A percentile compares a stretch with the other conserved stretches of the same genome.
Evolutionary conservation across 768 basidiomycete species (phyloP).

Genomic region (Tulasnella sp.): DNA sequence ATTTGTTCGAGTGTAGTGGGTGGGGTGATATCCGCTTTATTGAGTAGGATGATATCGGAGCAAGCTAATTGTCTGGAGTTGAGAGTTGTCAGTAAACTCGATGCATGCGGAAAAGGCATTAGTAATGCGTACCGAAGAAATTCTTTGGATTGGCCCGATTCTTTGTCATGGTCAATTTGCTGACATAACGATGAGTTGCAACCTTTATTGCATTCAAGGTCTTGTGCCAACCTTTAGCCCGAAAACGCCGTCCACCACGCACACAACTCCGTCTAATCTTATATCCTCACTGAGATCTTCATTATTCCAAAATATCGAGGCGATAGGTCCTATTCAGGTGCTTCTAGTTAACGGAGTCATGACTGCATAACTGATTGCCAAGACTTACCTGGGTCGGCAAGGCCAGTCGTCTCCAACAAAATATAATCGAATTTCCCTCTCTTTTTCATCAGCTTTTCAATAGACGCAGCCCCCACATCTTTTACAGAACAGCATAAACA

Average conservation of each 20-base stretch:
- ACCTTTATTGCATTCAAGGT: not conserved
- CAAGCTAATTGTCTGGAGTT: constrained; percentile 79
- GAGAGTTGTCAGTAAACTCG: not conserved
- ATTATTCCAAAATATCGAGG: constrained; percentile 39
- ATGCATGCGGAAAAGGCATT: not conserved
- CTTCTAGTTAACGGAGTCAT: not conserved
- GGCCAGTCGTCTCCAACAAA: constrained; percentile 85
- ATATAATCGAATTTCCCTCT: constrained; percentile 92
- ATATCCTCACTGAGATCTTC: constrained; percentile 31
- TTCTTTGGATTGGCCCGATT: constrained; percentile 54
- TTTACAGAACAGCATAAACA: constrained; percentile 99
- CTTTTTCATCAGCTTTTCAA: constrained; percentile 77
- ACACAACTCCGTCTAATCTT: constrained; percentile 68
- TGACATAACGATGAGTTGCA: constrained; percentile 23
- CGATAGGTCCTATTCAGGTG: constrained; percentile 33
- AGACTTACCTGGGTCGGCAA: constrained; percentile 78
- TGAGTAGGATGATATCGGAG: constrained; percentile 82
- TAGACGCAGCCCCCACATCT: constrained; percentile 82
- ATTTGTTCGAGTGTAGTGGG: constrained; percentile 39
- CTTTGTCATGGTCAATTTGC: constrained; percentile 79
- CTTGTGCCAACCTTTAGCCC: constrained; percentile 38
- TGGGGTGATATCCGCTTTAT: constrained; percentile 72
- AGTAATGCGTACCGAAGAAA: constrained; percentile 50
- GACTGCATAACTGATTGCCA: not conserved
- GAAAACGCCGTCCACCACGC: constrained; percentile 83